These are phyloP conservation scores for Russula brevipes DNA, from an alignment of 768 basidiomycete species.

Conservation along the genomic window DNA sequence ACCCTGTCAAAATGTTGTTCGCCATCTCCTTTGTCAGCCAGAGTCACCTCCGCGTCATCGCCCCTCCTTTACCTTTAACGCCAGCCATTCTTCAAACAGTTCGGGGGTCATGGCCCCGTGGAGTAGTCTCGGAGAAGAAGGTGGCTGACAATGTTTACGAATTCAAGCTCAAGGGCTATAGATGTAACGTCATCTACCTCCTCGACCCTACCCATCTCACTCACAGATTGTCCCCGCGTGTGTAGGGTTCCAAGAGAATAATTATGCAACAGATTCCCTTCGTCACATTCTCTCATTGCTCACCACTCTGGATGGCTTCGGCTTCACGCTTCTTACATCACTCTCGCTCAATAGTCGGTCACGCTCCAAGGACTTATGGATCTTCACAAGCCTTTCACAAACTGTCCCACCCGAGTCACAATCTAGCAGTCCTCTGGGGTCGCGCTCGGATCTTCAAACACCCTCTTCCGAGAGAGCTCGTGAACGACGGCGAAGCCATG, in stretches of 20 bases:
- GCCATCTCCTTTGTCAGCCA: slow-evolving; percentile 68
- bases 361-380: slow-evolving; percentile 71
- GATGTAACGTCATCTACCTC: slow-evolving; percentile 45
- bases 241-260: slow-evolving; percentile 74
- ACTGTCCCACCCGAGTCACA: slow-evolving; percentile 33
- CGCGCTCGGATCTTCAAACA: slow-evolving; percentile 33
- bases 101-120: slow-evolving; percentile 71
- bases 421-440: slow-evolving; percentile 33
- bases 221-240: slow-evolving; percentile 14
- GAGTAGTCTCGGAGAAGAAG: slow-evolving; percentile 73
- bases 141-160: slow-evolving; percentile 66
- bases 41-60: slow-evolving; percentile 65
- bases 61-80: slow-evolving; percentile 69
- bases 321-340: slow-evolving; percentile 64
- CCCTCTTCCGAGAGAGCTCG: slow-evolving; percentile 10
- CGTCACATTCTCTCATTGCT: slow-evolving; percentile 65
- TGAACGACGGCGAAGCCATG: slow-evolving; percentile 15
- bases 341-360: slow-evolving; percentile 68
- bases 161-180: slow-evolving; percentile 78
- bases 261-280: slow-evolving; percentile 68
- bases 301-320: slow-evolving; percentile 59
- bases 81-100: slow-evolving; percentile 80
- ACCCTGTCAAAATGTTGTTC: slow-evolving; percentile 40
- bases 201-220: slow-evolving; percentile 19
- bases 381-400: slow-evolving; percentile 56